A percentile compares a stretch with the other conserved stretches of the same genome.
phyloP scores from a whole-genome alignment of 495 filamentous ascomycete genomes.

The Corynascus novoguineensis region DNA sequence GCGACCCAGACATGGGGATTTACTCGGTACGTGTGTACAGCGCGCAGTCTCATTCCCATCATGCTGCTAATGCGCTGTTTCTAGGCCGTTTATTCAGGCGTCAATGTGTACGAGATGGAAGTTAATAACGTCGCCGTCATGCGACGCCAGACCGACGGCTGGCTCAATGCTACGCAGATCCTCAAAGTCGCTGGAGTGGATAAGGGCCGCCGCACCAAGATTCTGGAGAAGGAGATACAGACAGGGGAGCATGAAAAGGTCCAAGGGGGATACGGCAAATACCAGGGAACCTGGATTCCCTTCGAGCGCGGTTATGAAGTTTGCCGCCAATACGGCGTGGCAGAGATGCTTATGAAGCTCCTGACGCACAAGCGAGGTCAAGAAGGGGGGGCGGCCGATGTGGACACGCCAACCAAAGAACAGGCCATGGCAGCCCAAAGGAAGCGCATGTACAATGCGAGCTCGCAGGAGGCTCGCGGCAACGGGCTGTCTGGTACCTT shows the following conservation, averaged over 20 bases:
- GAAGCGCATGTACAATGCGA: slow-evolving; percentile 80
- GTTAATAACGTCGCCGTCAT: slow-evolving; percentile 87
- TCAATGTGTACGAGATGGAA: slow-evolving; percentile 96
- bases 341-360: slow-evolving; percentile 75
- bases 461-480: slow-evolving; percentile 56
- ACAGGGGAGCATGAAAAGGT: slow-evolving; percentile 97
- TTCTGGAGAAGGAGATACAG: slow-evolving; percentile 94
- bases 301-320: slow-evolving; percentile 87
- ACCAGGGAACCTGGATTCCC: slow-evolving; percentile 97
- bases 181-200: slow-evolving; percentile 94
- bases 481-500: slow-evolving; percentile 74
- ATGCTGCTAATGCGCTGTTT: slow-evolving; percentile 8
- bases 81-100: slow-evolving; percentile 89
- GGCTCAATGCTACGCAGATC: slow-evolving; percentile 95
- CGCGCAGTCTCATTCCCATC: background rate
- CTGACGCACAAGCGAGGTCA: slow-evolving; percentile 83
- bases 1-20: slow-evolving; percentile 63
- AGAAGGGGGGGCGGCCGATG: slow-evolving; percentile 60
- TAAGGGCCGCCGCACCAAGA: slow-evolving; percentile 95
- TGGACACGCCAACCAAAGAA: slow-evolving; percentile 96
- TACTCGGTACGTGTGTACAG: slow-evolving; percentile 56
- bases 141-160: slow-evolving; percentile 84
- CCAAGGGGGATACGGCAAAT: slow-evolving; percentile 96
- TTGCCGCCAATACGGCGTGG: slow-evolving; percentile 88
- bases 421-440: slow-evolving; percentile 97